Evolutionary conservation across 2,329 filamentous ascomycete genomes (phyloP), one percentile per base, ranked within the genome.

Genomic region (Ilyonectria destructans): DNA sequence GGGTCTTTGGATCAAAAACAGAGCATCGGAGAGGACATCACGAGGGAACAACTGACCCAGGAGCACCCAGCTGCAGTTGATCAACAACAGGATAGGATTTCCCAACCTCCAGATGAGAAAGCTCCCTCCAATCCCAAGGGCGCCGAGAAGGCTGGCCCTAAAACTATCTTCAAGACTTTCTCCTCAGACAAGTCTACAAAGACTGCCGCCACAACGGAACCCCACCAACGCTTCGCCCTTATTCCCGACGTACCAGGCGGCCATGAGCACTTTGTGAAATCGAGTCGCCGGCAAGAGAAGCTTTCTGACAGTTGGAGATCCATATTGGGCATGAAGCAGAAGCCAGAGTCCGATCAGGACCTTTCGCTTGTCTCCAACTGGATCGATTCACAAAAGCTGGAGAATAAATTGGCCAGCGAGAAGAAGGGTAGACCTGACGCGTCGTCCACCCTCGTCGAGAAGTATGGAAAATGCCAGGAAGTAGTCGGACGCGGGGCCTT

Each of bases 391-490:
- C 87, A 98, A 74, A 94, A 95, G 79, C 92, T 90, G 73, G 95
- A 98, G 81, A 94, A 94, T 80, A 94, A 97, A 68, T 91, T 97
- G 79, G 91, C 93, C 68, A 89, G 89, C 43, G 94, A 97, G 75
- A 94, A 92, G 83, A 96, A 92, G 80, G 90, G 90, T 26, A 92
- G 92, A 1, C 89, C 92, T 6, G 93, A 92, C 77, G 87, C 93
- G 17, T 90, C 90, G 21, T 77, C 80, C 6, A 95, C 95, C 1
- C 85, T 99, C 56, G 93, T 96, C 1, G 94, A 98, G 79, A 98
- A 98, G 81, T 99, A 99, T 80, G 96, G 96, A 75, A 98, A 98
- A 83, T 98, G 96, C 79, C 96, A 98, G 79, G 96, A 99, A 81
- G 91, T 99, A 37, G 94, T 99, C 23, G 96, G 96, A 21, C 94